Evolutionary conservation across 129 eudicot genomes (phyloP).

Genomic region (Lactuca sativa): DNA sequence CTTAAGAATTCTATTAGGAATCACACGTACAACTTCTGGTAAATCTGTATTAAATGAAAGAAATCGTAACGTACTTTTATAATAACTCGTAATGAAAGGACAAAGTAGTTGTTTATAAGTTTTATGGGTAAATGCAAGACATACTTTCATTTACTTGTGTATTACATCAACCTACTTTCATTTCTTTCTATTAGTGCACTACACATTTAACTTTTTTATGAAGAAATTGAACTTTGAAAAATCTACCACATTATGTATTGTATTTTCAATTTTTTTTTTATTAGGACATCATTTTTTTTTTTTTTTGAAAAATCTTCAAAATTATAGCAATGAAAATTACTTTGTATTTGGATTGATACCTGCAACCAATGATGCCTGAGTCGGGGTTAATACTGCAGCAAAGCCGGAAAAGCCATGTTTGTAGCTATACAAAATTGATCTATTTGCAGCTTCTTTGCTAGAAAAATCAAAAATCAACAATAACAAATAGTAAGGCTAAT

Average conservation of each 20-base stretch:
- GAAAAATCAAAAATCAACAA: not conserved
- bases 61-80: too few species aligned
- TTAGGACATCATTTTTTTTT: not conserved
- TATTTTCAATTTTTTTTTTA: too few species aligned
- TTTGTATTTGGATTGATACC: conserved; percentile 19
- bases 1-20: conserved; percentile 40
- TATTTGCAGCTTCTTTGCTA: conserved; percentile 48
- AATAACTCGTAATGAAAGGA: not conserved
- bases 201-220: too few species aligned
- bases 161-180: not conserved
- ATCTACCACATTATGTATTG: not conserved
- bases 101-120: not conserved
- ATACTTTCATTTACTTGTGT: not conserved
- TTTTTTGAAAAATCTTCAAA: too few species aligned
- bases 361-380: conserved; percentile 44
- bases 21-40: conserved; percentile 47
- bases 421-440: conserved; percentile 60
- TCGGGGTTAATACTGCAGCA: conserved; percentile 44
- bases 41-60: conserved; percentile 33
- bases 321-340: not conserved
- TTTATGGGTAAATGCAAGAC: not conserved
- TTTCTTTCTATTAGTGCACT: too few species aligned
- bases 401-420: conserved; percentile 65
- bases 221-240: not conserved
- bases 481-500: conserved; percentile 1